These are phyloP conservation scores for Corylus heterophylla DNA, from an alignment of 306 rosid genomes.

Conservation along the genomic window DNA sequence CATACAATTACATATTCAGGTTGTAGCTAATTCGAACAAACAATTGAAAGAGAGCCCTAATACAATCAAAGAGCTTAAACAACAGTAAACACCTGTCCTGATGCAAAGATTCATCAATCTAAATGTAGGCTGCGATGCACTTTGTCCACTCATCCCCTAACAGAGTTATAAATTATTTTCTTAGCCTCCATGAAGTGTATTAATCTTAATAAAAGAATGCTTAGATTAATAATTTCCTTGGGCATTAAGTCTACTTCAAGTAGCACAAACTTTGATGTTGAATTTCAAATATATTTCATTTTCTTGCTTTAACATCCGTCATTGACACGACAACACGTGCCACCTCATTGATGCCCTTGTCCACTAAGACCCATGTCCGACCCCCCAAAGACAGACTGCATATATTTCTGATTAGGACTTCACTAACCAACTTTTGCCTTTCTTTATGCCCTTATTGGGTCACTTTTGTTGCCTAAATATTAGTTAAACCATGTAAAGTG, in stretches of 20 bases:
- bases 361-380: no score
- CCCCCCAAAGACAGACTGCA: background rate
- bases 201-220: no score
- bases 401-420: constrained; percentile 40
- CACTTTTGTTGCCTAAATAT: constrained; percentile 2
- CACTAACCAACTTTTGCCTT: constrained; percentile 25
- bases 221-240: background rate
- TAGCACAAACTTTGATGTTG: background rate
- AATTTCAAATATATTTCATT: background rate
- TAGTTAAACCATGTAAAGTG: constrained; percentile 24
- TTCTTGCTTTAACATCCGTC: background rate
- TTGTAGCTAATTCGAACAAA: no score
- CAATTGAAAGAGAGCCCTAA: no score
- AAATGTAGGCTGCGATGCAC: no score
- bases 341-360: constrained; percentile 26
- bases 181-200: no score
- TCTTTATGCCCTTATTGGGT: constrained; percentile 11
- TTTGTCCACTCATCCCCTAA: no score
- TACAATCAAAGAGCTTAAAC: no score
- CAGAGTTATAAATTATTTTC: no score
- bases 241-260: constrained; percentile 4
- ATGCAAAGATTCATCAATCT: no score
- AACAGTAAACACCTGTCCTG: no score
- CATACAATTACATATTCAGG: no score
- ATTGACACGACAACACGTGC: constrained; percentile 28